Base-by-base conservation (phyloP, 2,329 filamentous ascomycete genomes). In the Aspergillus melleus region DNA sequence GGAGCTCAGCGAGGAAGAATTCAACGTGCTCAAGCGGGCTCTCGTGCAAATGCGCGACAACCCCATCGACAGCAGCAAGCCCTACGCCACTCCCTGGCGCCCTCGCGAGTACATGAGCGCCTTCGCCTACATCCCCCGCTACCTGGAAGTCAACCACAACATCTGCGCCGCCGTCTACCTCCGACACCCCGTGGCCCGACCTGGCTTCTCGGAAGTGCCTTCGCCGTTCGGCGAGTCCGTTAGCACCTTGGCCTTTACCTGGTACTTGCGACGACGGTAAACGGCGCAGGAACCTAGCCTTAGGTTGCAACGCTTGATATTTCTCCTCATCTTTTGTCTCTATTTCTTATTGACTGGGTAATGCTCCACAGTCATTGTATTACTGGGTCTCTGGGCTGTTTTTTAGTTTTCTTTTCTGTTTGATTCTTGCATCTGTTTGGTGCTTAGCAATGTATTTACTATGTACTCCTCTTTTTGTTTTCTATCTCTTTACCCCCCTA, bases 81-180 rank as follows among this genome's bases (percentile, higher is more conserved):
- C 95, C 3, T 99, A 99, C 74, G 85, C 85, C 4, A 97, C 93
- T 1, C 95, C 95, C 12, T 99, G 95, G 95, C 80, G 84, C 65
- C 95, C 95, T 12, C 85, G 92, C 58, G 84, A 89, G 55, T 98
- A 86, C 77, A 96, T 99, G 90, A 84, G 86, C 54, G 88, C 93
- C 0, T 99, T 99, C 77, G 92, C 93, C 24, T 97, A 96, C 77
- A 92, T 99, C 67, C 95, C 95, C 11, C 83, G 90, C 56, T 99
- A 98, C 76, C 86, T 99, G 61, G 96, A 99, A 80, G 95, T 99
- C 68, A 97, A 98, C 82, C 95, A 96, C 77, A 96, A 93, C 72
- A 90, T 98, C 70, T 99, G 95, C 78, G 89, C 93, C 1, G 95
- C 95, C 11, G 92, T 99, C 46, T 99, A 99, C 76, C 80, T 99